Percentiles rank a stretch among this genome's conserved stretches.
phyloP scores from a whole-genome alignment of 257 asterid genomes.

The Lavandula angustifolia region DNA sequence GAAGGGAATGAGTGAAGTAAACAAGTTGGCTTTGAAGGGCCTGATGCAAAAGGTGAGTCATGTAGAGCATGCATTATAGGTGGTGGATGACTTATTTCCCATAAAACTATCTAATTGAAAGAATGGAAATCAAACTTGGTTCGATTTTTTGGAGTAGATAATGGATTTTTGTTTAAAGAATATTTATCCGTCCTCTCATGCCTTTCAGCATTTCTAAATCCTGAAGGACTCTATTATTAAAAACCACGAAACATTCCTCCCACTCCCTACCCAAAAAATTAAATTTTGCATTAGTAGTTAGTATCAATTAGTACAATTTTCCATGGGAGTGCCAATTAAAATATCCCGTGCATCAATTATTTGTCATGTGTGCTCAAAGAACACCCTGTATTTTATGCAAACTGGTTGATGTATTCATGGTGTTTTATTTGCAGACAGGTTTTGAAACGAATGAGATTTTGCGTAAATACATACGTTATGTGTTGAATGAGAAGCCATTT shows the following conservation, averaged over 20 bases:
- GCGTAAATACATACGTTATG: conserved; percentile 87
- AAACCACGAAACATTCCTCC: neutral
- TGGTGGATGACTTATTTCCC: conserved; percentile 13
- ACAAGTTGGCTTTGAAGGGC: conserved; percentile 54
- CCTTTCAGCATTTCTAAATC: neutral
- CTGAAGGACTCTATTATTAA: neutral
- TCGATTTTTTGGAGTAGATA: conserved; percentile 12
- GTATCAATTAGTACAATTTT: neutral
- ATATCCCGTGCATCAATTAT: conserved; percentile 3
- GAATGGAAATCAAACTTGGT: conserved; percentile 14
- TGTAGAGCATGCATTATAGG: conserved; percentile 13
- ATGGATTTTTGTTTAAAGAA: conserved; percentile 1
- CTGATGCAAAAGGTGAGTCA: conserved; percentile 71
- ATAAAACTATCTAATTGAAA: conserved; percentile 12
- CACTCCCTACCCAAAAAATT: neutral
- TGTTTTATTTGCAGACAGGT: conserved; percentile 70
- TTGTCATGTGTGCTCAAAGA: conserved; percentile 9
- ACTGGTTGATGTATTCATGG: conserved; percentile 33
- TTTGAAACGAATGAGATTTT: conserved; percentile 79
- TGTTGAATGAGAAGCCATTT: conserved; percentile 91
- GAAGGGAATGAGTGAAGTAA: conserved; percentile 61
- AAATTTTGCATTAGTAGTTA: neutral
- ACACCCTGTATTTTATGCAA: conserved; percentile 19
- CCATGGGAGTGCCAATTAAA: conserved; percentile 9
- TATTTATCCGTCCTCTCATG: neutral